Base-by-base conservation (phyloP, 1,284 basidiomycete species). In the Amylostereum areolatum region DNA sequence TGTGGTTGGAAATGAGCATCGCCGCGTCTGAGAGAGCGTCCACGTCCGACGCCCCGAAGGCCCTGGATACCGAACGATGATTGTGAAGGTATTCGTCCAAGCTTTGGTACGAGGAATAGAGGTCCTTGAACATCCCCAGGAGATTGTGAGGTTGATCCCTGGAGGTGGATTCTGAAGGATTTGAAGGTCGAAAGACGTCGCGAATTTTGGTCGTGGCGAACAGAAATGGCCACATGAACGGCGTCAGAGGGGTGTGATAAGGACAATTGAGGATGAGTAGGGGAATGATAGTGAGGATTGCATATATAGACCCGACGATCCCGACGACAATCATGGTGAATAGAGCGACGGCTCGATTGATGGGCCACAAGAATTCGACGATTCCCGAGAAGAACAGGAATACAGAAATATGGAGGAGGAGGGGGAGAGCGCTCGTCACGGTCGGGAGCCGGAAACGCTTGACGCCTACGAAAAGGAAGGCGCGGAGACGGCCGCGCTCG, bases 301-400 rank as follows among this genome's bases (percentile, higher is more conserved):
- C 42, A 45, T 72, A 73, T 6, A 25, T 25, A 5, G 37, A 5
- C 6, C 37, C 37, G 11, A 69, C 50, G 3, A 50, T 35, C 31
- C 53, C 57, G 45, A 61, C 67, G 11, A 61, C 29, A 8, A 62
- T 29, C 4, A 71, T 57, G 37, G 70, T 54, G 4, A 51, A 57
- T n/a, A 66, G 41, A 9, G 61, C 65, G 41, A 72, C 59, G 9
- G 49, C 50, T 6, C 48, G 6, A 53, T 69, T 68, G 11, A 71
- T 56, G 12, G 65, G 59, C 10, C 55, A 57, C 9, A 73, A 56
- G 49, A 72, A 71, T 31, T 64, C 62, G 25, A 67, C 60, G 9
- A 74, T 60, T 5, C 69, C 71, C 5, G 64, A 62, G 34, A 72
- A 67, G 52, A 73, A 73, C 1, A 73, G 57, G 29, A 70, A 62